Conservation (phyloP, 352 stramenopile species). For the Phytopythium helicoides region DNA sequence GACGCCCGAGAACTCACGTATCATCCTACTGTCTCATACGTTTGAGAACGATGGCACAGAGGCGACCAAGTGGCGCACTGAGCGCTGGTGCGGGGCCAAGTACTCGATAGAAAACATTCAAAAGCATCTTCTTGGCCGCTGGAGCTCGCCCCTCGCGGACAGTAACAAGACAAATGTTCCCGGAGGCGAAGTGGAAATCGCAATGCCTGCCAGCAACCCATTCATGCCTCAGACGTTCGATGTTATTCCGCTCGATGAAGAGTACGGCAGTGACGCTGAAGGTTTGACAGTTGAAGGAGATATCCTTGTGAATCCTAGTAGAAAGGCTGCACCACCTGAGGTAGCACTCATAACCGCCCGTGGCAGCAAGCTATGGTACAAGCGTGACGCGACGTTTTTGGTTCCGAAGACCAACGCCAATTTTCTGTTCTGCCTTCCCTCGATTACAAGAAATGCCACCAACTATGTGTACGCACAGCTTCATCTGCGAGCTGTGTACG, state of each 20-base stretch:
- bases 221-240: conserved; percentile 71
- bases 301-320: no score
- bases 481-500: conserved; percentile 61
- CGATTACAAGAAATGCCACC: conserved; percentile 31
- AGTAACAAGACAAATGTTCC: conserved; percentile 2
- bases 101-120: conserved; percentile 44
- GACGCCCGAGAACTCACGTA: conserved; percentile 51
- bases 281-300: conserved; percentile 6
- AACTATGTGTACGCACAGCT: conserved; percentile 63
- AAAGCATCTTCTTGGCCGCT: conserved; percentile 16
- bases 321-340: conserved; percentile 16
- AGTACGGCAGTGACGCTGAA: conserved; percentile 1
- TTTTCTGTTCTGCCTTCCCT: conserved; percentile 58
- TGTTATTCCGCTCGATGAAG: conserved; percentile 25
- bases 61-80: conserved; percentile 12
- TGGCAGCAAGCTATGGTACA: conserved; percentile 74
- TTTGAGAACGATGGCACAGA: conserved; percentile 24
- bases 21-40: conserved; percentile 52
- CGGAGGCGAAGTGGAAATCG: neutral
- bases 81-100: conserved; percentile 63
- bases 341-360: conserved; percentile 26
- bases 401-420: conserved; percentile 69
- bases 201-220: conserved; percentile 39
- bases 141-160: conserved; percentile 6
- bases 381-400: conserved; percentile 58